Evolutionary conservation across 306 rosid species (phyloP).

Genomic region (Ochetophila trinervis): DNA sequence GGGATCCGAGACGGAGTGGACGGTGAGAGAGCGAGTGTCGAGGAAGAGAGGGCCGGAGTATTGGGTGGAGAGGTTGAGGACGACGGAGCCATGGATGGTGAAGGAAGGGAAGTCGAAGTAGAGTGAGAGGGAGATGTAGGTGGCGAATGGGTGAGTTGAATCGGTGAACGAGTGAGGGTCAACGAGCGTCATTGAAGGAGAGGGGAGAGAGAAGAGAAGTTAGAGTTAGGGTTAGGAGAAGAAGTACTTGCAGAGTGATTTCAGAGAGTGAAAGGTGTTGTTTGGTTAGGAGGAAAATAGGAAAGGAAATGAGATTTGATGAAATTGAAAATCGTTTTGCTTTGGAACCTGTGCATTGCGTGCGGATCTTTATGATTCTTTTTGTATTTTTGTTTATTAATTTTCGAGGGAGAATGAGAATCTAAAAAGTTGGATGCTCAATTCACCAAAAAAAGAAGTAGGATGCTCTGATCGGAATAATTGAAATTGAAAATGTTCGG

Average conservation of each 20-base stretch:
- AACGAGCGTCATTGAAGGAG: constrained; percentile 57
- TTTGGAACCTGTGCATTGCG: too few species aligned
- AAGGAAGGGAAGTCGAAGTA: constrained; percentile 66
- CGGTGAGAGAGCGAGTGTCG: constrained; percentile 64
- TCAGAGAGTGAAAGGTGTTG: neutral
- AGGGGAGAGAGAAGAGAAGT: neutral
- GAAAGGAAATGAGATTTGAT: too few species aligned
- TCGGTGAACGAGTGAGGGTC: constrained; percentile 95
- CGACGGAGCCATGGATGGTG: constrained; percentile 60
- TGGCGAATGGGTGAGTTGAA: constrained; percentile 48
- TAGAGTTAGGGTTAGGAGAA: constrained; percentile 1
- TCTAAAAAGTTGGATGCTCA: too few species aligned
- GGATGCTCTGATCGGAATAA: too few species aligned
- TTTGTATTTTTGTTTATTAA: too few species aligned
- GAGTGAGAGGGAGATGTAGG: constrained; percentile 54
- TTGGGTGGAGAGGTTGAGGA: constrained; percentile 47
- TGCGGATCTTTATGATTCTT: neutral
- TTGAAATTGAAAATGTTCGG: too few species aligned
- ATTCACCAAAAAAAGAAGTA: too few species aligned
- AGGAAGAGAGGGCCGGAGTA: constrained; percentile 64
- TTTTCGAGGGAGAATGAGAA: too few species aligned
- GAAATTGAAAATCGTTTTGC: neutral
- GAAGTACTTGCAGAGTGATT: neutral
- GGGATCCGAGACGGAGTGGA: constrained; percentile 52
- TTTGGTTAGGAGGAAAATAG: too few species aligned